A percentile compares a stretch with the other conserved stretches of the same genome.
Evolutionary conservation across 1,284 basidiomycete genomes (phyloP).

Genomic region (Singerocomus rubriflavus): DNA sequence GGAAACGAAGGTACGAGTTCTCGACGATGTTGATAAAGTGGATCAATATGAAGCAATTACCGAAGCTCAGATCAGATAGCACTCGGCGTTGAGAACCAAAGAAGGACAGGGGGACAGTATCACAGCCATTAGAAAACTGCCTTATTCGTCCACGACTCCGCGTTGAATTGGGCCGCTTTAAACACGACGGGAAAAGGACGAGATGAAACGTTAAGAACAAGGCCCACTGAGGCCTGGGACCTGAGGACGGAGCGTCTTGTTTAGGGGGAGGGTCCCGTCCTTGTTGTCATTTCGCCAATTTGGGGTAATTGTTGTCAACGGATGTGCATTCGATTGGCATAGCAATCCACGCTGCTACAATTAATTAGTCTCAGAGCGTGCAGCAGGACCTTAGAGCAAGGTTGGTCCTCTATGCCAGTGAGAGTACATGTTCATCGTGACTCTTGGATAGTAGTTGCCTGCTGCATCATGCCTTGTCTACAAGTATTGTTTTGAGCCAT

Average conservation of each 20-base stretch:
- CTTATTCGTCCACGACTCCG: not conserved
- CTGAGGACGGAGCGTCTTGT: not conserved
- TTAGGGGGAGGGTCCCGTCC: not conserved
- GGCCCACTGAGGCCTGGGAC: not conserved
- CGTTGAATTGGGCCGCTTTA: constrained; percentile 2
- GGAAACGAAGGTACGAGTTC: not conserved
- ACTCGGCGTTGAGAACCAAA: not conserved
- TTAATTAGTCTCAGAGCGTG: not conserved
- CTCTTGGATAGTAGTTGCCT: too few relatives aligned
- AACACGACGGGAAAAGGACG: not conserved
- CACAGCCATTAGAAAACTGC: not conserved
- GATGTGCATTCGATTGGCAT: not conserved
- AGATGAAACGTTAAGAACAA: constrained; percentile 11
- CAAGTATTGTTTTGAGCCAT: too few relatives aligned
- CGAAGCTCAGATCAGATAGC: constrained; percentile 1
- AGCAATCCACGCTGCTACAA: not conserved
- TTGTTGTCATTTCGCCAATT: not conserved
- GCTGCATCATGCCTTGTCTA: too few relatives aligned
- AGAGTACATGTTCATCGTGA: not conserved
- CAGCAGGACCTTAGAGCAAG: not conserved
- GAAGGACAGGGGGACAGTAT: not conserved
- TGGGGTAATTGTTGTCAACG: not conserved
- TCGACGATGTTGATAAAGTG: not conserved
- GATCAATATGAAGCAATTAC: constrained; percentile 1
- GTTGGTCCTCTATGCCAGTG: too few relatives aligned